Evolutionary conservation across 306 rosid species (phyloP), one percentile per base, ranked within the genome.

Genomic region (Datisca glomerata): DNA sequence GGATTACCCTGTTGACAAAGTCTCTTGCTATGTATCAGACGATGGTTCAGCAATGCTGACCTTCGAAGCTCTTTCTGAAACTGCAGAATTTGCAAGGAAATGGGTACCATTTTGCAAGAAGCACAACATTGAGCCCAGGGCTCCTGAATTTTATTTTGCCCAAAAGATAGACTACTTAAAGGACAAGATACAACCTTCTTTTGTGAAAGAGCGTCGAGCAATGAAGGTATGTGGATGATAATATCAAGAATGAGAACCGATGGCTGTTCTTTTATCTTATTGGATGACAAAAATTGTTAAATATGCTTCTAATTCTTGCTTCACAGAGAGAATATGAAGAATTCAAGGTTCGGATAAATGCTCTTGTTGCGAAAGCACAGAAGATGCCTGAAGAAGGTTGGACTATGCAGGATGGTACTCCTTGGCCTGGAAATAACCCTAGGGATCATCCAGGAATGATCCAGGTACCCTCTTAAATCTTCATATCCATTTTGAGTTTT

Each of bases 381-480:
- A 91, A 91, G 78, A 80, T 61, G 77, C 98, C 98, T 4, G 98
- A 91, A 64, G 98, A 91, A 84, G 98, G 98, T 57, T 91, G 98
- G 98, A 84, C 96, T 49, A 91, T 91, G 98, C 96, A 91, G 72
- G 98, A 91, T 73, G 98, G 98, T 53, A 91, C 98, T 49, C 72
- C 98, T 41, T 91, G 96, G 98, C 98, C 98, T 45, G 98, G 98
- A 68, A 91, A 91, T 61, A 84, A 91, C 65, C 44, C 98, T 39
- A 84, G 98, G 80, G 98, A 91, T 65, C 98, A 91, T 71, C 98
- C 98, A 39, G 96, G 98, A 91, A 91, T 91, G 98, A 91, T 91
- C 64, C 98, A 84, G 92, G 98, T 89, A 60, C 52, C 31, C 18
- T 11, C 18, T 65, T 56, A 5, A 32, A 8, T 18, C 2, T 34